Evolutionary conservation across 192 early-diverging fungal species (phyloP).

Genomic region (Allomyces arbusculus): DNA sequence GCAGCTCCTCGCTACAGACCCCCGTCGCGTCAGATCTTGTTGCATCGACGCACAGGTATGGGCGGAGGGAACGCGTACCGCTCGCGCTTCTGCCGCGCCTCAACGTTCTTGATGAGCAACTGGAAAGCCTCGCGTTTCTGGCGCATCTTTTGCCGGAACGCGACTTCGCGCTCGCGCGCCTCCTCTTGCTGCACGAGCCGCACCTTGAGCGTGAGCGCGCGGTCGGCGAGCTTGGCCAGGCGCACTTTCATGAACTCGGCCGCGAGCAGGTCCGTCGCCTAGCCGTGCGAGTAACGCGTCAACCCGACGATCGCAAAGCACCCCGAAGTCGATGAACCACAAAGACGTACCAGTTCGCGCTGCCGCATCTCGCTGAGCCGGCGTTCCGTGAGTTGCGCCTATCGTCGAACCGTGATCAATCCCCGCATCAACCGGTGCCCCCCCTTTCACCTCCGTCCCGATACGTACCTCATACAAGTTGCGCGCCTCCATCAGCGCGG

Average conservation of each 20-base stretch:
- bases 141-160: conserved; percentile 6
- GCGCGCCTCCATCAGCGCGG: neutral
- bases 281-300: too few relatives aligned
- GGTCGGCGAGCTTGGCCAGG: conserved; percentile 8
- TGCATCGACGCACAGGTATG: neutral
- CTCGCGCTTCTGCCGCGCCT: conserved; percentile 10
- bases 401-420: too few relatives aligned
- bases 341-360: neutral
- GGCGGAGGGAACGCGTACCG: conserved; percentile 6
- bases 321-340: too few relatives aligned
- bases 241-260: conserved; percentile 6
- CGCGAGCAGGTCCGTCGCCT: conserved; percentile 7
- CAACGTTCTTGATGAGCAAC: conserved; percentile 3
- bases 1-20: neutral
- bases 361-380: neutral
- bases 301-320: too few relatives aligned
- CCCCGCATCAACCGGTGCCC: too few relatives aligned
- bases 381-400: neutral
- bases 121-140: conserved; percentile 5
- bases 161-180: conserved; percentile 7
- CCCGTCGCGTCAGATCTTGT: conserved; percentile 1
- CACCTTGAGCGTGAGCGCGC: conserved; percentile 7
- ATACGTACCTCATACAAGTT: neutral
- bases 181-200: conserved; percentile 5
- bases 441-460: too few relatives aligned